Base-by-base conservation (phyloP, 1,284 basidiomycete species). In the Cutaneotrichosporon curvatum region DNA sequence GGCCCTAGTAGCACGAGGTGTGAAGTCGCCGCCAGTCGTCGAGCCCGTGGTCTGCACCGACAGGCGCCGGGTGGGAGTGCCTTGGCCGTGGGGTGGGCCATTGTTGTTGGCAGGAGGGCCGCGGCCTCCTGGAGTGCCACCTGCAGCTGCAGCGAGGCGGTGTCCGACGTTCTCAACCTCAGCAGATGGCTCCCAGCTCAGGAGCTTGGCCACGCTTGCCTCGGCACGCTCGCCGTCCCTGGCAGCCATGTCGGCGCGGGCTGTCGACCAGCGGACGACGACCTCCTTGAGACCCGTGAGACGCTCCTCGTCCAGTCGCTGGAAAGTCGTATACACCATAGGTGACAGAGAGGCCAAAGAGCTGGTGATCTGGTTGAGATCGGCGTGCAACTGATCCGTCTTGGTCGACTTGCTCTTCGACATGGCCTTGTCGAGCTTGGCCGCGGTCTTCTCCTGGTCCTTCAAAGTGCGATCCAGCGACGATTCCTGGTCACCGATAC, bases 401-500 rank as follows among this genome's bases (percentile, higher is more conserved):
- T 56, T 55, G 20, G 56, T 44, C 15, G 66, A 62, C 49, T 72
- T 71, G 19, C 59, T 56, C 45, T 73, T 73, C 30, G 54, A 47
- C 16, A 62, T 41, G 1, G 69, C 70, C 55, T 73, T 71, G 22
- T 65, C 62, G 12, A 67, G 58, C 54, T 70, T 70, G 28, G 59
- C 43, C 4, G 61, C 55, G 14, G 56, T 55, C 50, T 67, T 69
- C 25, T 72, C 70, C 28, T 67, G 63, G 19, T 68, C 63, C 45
- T 70, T 71, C n/a, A 72, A 43, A 0, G 62, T 60, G 40, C 65
- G 67, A 18, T 72, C 70, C 36, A 72, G 58, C 2, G 61, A 63
- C 9, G 51, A 21, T 37, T 72, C 69, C 45, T 67, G 64, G 11
- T 68, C 65, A 16, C 48, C 48, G 16, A 71, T 61, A 7, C 62